Evolutionary conservation across 1,139 yeast genomes (phyloP), one percentile per base, ranked within the genome.

Genomic region (Lodderomyces orthopsilosis): DNA sequence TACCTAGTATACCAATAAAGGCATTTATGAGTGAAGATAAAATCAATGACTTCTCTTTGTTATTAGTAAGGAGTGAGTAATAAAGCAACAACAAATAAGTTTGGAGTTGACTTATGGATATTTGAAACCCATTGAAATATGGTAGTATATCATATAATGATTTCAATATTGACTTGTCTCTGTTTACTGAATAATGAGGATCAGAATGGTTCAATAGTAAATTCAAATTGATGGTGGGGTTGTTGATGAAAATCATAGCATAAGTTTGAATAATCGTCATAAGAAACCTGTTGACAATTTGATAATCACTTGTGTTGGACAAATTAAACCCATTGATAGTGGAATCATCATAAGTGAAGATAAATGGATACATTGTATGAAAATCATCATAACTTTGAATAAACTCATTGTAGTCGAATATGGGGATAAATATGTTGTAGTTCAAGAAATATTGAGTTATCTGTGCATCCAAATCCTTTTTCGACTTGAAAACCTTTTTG

Each of bases 351-450:
- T 73, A 73, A 1, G 77, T 73, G 53, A 73, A 74, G 58, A 74
- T 71, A 46, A 73, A 74, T 12, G 78, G 79, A 52, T 76, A 79
- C 71, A 76, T 77, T 42, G 79, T 77, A 51, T 76, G 79, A 54
- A 78, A 77, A 3, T 74, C 77, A 44, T 79, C 78, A 50, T 81
- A 81, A 42, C 73, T 70, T 51, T 73, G 75, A 74, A 79, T 80
- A 53, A 81, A 81, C 35, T 68, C 61, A 40, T 71, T 74, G 51
- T 77, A 81, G 54, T 81, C 85, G 48, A 81, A 71, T n/a, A 81
- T 76, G 9, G 86, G 86, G 23, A 81, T 72, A 48, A 81, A 68
- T 17, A 74, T 69, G 57, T 81, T 81, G 55, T 78, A 74, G 51
- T 79, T 75, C 44, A 79, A 65, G 53, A 81, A 81, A 54, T 69